phyloP scores from a whole-genome alignment of 768 basidiomycete species.

The Butyriboletus loyo region DNA sequence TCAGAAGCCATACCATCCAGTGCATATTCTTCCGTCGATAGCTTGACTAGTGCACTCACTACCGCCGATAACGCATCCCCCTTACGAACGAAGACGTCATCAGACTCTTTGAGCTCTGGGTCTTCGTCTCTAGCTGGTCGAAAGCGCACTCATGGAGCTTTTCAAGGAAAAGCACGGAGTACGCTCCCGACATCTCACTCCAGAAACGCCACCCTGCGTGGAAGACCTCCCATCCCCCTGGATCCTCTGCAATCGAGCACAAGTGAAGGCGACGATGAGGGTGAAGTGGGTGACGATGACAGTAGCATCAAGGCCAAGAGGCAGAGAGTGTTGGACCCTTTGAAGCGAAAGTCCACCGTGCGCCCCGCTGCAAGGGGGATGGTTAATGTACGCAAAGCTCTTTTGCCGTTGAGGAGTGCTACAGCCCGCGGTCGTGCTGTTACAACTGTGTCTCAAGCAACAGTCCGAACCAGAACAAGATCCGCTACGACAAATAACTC shows the following conservation, averaged over 20 bases:
- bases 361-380: constrained; percentile 21
- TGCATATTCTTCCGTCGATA: constrained; percentile 25
- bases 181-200: constrained; percentile 7
- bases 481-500: constrained; percentile 7
- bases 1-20: constrained; percentile 18
- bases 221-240: constrained; percentile 11
- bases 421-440: constrained; percentile 8
- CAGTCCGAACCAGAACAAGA: constrained; percentile 8
- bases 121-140: constrained; percentile 39
- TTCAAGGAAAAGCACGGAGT: constrained; percentile 3
- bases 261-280: constrained; percentile 23
- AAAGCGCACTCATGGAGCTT: constrained; percentile 35
- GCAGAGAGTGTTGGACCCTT: constrained; percentile 26
- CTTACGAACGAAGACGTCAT: constrained; percentile 38
- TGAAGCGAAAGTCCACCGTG: constrained; percentile 24
- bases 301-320: constrained; percentile 18
- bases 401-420: constrained; percentile 9
- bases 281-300: constrained; percentile 6
- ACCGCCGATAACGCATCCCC: constrained; percentile 39
- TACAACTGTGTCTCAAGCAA: constrained; percentile 8
- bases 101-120: constrained; percentile 41
- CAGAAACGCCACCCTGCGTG: constrained; percentile 28
- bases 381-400: constrained; percentile 12
- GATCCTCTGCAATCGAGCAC: constrained; percentile 20
- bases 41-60: constrained; percentile 34